Base-by-base conservation (phyloP, 176 grass and related monocot species). In the Bothriochloa decipiens region DNA sequence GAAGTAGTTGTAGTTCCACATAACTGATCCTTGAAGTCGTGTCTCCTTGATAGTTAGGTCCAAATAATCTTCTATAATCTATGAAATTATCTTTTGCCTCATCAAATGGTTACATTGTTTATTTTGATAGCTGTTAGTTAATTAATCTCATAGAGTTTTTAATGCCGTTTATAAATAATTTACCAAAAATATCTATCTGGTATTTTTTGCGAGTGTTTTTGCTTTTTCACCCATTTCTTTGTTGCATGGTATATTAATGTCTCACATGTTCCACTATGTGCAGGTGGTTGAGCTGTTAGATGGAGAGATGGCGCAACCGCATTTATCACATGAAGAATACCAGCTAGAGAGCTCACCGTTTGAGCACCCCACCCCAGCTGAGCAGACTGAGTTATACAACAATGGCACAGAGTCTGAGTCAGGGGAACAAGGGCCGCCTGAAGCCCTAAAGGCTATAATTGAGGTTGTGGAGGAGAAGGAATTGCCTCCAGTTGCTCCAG, bases 381-480 rank as follows among this genome's bases (percentile, higher is more conserved):
- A 68, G 78, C 11, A 81, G 43, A 18, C 78, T 68, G 27, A 52
- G 46, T 57, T 81, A 41, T 70, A 40, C 55, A n/a, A 14, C 8
- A 53, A 13, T 70, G 47, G 22, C 3, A 14, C 50, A 42, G 49
- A 41, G 17, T 71, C 7, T 13, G 39, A 26, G 7, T 64, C 40
- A 74, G 57, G 49, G 5, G 62, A 62, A 40, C 53, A 83, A 74
- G 57, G 32, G 39, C 0, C 6, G 1, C 40, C 53, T 64, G 11
- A 41, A 65, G 58, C 12, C 49, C 12, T 46, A 46, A 12, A 47
- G 61, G 16, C 73, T 10, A 6, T 76, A 35, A 4, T 84, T 2
- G 73, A 84, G 65, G 49, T 84, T 77, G 15, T 77, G n/a, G 6
- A 68, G 63, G 82, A 77, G 73, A 42, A 76, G 55, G 73, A 84